Evolutionary conservation across 176 grass and related monocot genomes (phyloP).

Genomic region (Phoenix dactylifera): DNA sequence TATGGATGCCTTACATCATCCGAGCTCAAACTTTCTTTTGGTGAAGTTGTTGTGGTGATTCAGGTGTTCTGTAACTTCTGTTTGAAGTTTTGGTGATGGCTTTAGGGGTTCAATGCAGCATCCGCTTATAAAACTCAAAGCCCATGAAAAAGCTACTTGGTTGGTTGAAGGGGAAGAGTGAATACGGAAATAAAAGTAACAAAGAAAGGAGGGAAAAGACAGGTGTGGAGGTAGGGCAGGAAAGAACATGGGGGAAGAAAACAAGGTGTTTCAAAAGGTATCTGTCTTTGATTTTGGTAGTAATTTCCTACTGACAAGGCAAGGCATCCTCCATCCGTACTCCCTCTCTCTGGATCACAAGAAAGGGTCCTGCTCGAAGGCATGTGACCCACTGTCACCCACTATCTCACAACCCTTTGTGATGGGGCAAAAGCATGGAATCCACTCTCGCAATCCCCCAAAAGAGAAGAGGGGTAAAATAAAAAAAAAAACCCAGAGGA

Average conservation of each 20-base stretch:
- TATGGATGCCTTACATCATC: too few relatives aligned
- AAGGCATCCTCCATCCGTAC: slow-evolving; percentile 8
- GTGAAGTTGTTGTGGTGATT: too few relatives aligned
- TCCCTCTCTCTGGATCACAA: not conserved
- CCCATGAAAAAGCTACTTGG: not conserved
- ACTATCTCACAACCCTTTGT: not conserved
- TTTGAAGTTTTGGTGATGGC: too few relatives aligned
- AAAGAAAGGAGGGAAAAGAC: not conserved
- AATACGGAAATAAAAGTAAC: not conserved
- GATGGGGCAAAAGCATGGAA: not conserved
- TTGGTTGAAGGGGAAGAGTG: too few relatives aligned
- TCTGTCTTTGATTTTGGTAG: slow-evolving; percentile 5
- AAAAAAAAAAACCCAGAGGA: too few relatives aligned
- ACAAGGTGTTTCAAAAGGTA: slow-evolving; percentile 8
- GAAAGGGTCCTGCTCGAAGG: not conserved
- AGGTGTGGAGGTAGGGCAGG: not conserved
- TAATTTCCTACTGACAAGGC: slow-evolving; percentile 1
- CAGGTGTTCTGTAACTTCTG: too few relatives aligned
- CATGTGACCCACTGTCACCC: slow-evolving; percentile 17
- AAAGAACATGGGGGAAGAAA: slow-evolving; percentile 6
- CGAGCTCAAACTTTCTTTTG: too few relatives aligned
- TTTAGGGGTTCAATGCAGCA: not conserved
- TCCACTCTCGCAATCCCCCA: too few relatives aligned
- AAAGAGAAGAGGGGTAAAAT: too few relatives aligned
- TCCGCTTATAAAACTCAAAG: not conserved